Conservation (phyloP, 768 basidiomycete species). For the Pulveroboletus ravenelii region DNA sequence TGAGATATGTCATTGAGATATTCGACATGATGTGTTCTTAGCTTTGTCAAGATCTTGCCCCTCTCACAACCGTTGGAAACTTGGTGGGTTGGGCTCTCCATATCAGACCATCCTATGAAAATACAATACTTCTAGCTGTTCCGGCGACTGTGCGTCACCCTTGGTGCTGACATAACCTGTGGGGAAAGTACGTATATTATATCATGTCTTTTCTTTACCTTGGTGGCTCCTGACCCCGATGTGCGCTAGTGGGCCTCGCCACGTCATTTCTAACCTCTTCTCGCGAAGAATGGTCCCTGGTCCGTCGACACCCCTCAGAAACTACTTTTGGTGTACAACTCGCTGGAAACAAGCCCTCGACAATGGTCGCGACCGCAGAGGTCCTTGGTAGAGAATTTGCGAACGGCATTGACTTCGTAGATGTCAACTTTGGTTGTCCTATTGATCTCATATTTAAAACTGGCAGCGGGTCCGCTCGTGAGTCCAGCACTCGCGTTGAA, state of each 20-base stretch:
- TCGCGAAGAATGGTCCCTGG: constrained; percentile 92
- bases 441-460: constrained; percentile 93
- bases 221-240: background rate
- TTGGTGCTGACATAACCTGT: constrained; percentile 92
- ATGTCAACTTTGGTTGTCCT: constrained; percentile 95
- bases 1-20: constrained; percentile 31
- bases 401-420: constrained; percentile 79
- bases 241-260: constrained; percentile 82
- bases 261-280: constrained; percentile 84
- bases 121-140: constrained; percentile 60
- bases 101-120: background rate
- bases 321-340: constrained; percentile 86
- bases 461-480: constrained; percentile 86
- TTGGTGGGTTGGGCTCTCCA: constrained; percentile 43
- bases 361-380: constrained; percentile 79
- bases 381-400: constrained; percentile 66
- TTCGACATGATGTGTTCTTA: constrained; percentile 26
- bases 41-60: constrained; percentile 51
- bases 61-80: constrained; percentile 94
- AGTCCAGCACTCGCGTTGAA: constrained; percentile 27
- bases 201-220: background rate
- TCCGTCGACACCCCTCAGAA: constrained; percentile 85
- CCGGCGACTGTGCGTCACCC: constrained; percentile 78
- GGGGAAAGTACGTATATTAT: constrained; percentile 67
- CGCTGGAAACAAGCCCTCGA: constrained; percentile 80